phyloP scores from a whole-genome alignment of 225 moss, liverwort and hornwort genomes.

The Bryoerythrophyllum caledonicum region DNA sequence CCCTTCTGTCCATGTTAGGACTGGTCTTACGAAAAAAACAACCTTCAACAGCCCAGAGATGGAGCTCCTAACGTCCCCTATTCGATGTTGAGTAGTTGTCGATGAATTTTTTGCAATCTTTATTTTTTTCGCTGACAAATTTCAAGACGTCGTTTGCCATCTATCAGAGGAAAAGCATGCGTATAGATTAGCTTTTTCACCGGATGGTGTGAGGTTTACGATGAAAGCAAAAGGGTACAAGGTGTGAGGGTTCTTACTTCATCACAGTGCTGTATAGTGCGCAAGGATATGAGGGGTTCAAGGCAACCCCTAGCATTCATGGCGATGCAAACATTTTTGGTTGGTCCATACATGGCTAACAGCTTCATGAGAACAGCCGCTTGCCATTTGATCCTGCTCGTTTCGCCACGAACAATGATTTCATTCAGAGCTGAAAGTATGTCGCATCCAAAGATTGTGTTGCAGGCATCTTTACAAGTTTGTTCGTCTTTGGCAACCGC shows the following conservation, averaged over 20 bases:
- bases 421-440: conserved; percentile 18
- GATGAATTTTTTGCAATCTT: background rate
- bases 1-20: background rate
- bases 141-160: conserved; percentile 2
- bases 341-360: conserved; percentile 27
- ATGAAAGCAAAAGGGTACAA: background rate
- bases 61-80: background rate
- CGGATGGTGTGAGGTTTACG: background rate
- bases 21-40: too few relatives aligned
- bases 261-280: background rate
- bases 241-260: too few relatives aligned
- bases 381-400: conserved; percentile 14
- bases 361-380: conserved; percentile 34
- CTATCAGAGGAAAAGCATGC: conserved; percentile 22
- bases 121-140: background rate
- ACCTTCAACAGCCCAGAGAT: background rate
- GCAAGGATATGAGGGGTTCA: conserved; percentile 12
- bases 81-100: rapidly evolving
- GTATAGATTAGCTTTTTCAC: background rate
- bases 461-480: background rate
- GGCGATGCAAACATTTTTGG: conserved; percentile 13
- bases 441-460: background rate
- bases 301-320: conserved; percentile 9
- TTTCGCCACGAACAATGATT: conserved; percentile 8
- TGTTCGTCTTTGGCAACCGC: conserved; percentile 17